These are phyloP conservation scores for Pseudisothecium myosuroides DNA, from an alignment of 225 moss, liverwort and hornwort genomes.

Conservation along the genomic window DNA sequence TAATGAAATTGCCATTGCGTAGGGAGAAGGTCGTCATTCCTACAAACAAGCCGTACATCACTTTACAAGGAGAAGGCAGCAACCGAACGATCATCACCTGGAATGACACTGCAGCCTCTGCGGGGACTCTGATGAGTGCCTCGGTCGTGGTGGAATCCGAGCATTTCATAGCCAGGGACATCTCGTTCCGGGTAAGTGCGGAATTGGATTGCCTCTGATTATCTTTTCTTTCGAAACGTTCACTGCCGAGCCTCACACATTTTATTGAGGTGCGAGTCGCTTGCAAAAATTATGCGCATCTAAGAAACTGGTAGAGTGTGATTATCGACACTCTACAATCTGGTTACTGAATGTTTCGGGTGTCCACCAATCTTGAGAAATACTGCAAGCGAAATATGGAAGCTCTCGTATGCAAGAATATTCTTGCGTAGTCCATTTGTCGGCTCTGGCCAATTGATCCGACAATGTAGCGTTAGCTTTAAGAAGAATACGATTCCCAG, in stretches of 20 bases:
- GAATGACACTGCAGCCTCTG: slow-evolving; percentile 16
- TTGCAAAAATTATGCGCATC: not conserved
- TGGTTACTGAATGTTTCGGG: not conserved
- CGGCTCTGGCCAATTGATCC: not conserved
- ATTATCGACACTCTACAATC: not conserved
- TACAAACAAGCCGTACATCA: slow-evolving; percentile 25
- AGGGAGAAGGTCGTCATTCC: slow-evolving; percentile 48
- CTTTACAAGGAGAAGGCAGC: slow-evolving; percentile 46
- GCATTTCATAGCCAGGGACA: slow-evolving; percentile 55
- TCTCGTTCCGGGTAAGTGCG: slow-evolving; percentile 24
- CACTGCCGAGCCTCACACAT: not conserved
- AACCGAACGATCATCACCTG: slow-evolving; percentile 36
- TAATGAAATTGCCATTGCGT: not conserved
- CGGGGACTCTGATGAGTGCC: slow-evolving; percentile 52
- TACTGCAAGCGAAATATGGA: not conserved
- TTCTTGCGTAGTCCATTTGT: not conserved
- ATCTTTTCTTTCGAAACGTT: not conserved
- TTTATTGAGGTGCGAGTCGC: not conserved
- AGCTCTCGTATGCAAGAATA: not conserved
- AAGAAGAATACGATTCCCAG: not conserved
- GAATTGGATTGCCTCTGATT: not conserved
- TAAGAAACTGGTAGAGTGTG: not conserved
- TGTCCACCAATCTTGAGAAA: not conserved
- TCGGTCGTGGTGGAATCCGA: slow-evolving; percentile 39
- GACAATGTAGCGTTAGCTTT: not conserved